Base-by-base conservation (phyloP, 306 rosid species). In the Medicago ruthenica region DNA sequence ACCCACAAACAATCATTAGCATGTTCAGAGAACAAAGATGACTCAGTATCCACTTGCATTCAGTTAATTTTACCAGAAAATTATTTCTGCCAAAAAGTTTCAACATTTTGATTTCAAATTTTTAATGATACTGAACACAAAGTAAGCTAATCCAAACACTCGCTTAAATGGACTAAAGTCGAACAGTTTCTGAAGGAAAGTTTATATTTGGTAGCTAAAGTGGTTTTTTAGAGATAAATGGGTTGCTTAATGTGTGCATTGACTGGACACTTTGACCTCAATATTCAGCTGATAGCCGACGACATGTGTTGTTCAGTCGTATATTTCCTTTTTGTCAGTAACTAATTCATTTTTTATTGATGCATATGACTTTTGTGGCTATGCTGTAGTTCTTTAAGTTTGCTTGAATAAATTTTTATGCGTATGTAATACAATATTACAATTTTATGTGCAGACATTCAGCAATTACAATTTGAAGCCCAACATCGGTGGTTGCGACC, bases 401-500 rank as follows among this genome's bases (percentile, higher is more conserved):
- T 65, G 34, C 51, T 62, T 37, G 81, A 63, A 59, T 79, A 17
- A 47, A 8, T 70, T 14, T 57, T 24, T 24, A 67, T 67, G 27
- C 7, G 7, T 59, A 47, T 67, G 7, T 76, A 58, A n/a, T 47
- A 2, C 27, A 12, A 74, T 78, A 12, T 60, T 16, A 37, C 16
- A 40, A 40, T 72, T 53, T 71, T 79, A 71, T 76, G 18, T 83
- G 89, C 92, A 93, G 98, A 93, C 83, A 58, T 93, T 69, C 79
- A 81, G 18, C 96, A 88, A 77, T 86, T 93, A 76, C 86, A 85
- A 69, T 17, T 37, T 68, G 98, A 93, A 87, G 98, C 98, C 40
- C 92, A 83, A 78, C 88, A 90, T 82, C 86, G 98, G 61, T 93
- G 98, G 98, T 81, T 93, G 79, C 85, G 98, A 7, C 98, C 98